Conservation (phyloP, 2,329 filamentous ascomycete species). For the Phyllosticta paracitricarpa region DNA sequence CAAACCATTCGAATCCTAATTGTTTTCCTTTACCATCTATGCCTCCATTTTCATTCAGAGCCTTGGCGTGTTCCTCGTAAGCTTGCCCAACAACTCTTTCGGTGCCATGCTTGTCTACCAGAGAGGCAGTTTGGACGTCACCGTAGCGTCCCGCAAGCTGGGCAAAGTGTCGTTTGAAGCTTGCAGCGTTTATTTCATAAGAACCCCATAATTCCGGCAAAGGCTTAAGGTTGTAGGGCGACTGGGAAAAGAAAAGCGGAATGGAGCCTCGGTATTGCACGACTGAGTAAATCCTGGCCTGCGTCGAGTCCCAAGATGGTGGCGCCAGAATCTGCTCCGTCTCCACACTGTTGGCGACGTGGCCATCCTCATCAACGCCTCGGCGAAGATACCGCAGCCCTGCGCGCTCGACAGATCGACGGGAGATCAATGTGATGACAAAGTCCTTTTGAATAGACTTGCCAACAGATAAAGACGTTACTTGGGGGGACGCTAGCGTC, state of each 20-base stretch:
- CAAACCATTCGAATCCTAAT: slow-evolving; percentile 86
- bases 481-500: slow-evolving; percentile 1
- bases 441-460: slow-evolving; percentile 39
- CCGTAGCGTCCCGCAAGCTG: slow-evolving; percentile 62
- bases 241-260: slow-evolving; percentile 89
- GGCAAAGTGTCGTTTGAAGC: slow-evolving; percentile 71
- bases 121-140: slow-evolving; percentile 63
- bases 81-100: slow-evolving; percentile 70
- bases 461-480: slow-evolving; percentile 5
- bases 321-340: slow-evolving; percentile 86
- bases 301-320: slow-evolving; percentile 50
- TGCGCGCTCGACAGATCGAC: slow-evolving; percentile 74
- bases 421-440: slow-evolving; percentile 82
- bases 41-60: slow-evolving; percentile 52
- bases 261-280: slow-evolving; percentile 85
- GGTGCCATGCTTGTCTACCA: slow-evolving; percentile 80
- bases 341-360: slow-evolving; percentile 83
- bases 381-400: slow-evolving; percentile 83
- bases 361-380: slow-evolving; percentile 81
- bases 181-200: slow-evolving; percentile 63
- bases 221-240: slow-evolving; percentile 86
- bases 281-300: slow-evolving; percentile 64
- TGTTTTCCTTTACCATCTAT: slow-evolving; percentile 37
- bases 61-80: slow-evolving; percentile 59
- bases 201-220: slow-evolving; percentile 75